Base-by-base conservation (phyloP, 2,329 filamentous ascomycete genomes). In the Beauveria sp. region DNA sequence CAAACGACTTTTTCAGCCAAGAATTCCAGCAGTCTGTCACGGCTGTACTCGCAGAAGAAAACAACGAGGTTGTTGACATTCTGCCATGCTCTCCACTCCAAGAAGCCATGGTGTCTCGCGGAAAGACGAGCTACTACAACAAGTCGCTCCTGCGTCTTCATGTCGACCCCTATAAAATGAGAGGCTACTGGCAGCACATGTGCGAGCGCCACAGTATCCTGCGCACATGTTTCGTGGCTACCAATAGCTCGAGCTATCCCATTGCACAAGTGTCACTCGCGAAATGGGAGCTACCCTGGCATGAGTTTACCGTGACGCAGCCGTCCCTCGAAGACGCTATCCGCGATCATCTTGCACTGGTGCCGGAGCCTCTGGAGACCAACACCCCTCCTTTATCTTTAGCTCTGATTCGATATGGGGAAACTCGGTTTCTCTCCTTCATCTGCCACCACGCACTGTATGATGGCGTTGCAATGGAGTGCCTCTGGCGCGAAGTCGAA, bases 61-160 rank as follows among this genome's bases (percentile, higher is more conserved):
- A 71, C 0, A 70, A 72, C 5, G 50, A 66, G 0, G 75, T 89
- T 3, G 73, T 81, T 34, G 78, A 76, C 1, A 78, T 96, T 9
- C 74, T 93, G 5, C 92, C 92, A 1, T 96, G 93, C 70, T 96
- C 91, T 1, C 89, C 92, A 1, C 76, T 97, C 0, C 93, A 97
- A 71, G 89, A 96, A 75, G 89, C 88, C 1, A 96, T 96, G 91
- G 78, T 96, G 0, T 82, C 84, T 9, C 67, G 77, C 64, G 73
- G 73, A 1, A 71, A 75, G 12, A 73, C 74, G 1, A 79, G 85
- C 2, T 96, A 96, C 70, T 85, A 82, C 67, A 96, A 96, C 70
- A 83, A 83, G 53, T 84, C 90, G 61, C 72, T 87, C 0, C 82
- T 96, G 64, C 77, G 80, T 6, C 70, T 96, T 7, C 74, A 73